Base-by-base conservation (phyloP, 495 filamentous ascomycete genomes). In the Evansstolkia leycettana region DNA sequence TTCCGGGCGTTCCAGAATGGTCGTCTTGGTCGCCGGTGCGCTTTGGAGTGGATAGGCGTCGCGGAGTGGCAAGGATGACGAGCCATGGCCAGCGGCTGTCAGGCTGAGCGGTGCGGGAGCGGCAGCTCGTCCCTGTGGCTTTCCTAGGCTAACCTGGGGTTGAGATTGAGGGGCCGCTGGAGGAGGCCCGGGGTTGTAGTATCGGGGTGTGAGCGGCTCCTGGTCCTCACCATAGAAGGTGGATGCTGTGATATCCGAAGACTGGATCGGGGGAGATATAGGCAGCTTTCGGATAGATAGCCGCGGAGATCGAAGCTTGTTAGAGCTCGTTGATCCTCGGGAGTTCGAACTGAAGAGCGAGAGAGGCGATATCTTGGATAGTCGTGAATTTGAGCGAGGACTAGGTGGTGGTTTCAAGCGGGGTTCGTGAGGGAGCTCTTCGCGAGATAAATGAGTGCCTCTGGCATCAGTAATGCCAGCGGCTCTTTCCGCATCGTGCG, bases 401-500 rank as follows among this genome's bases (percentile, higher is more conserved):
- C 50, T 50, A 29, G 37, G 43, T 1, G 55, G 57, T 18, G 42
- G 42, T 18, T 53, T 47, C 23, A 44, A 19, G 8, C 38, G 54
- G 2, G 43, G 32, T 14, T 39, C 16, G 8, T 55, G 41, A 3
- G 50, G 36, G 20, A n/a, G 18, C 2, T 51, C 50, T 12, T 31
- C 33, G 10, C 47, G 34, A 3, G 53, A 44, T 15, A 43, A 47
- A 34, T 49, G 51, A 24, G 60, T 57, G n/a, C 55, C 54, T 10
- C 57, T 69, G 8, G 59, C 57, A 16, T 50, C 34, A 12, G 48
- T 49, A 27, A 54, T 60, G 2, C 39, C 49, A 1, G 59, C 58
- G 34, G 73, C 62, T 57, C 82, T 81, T 32, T 74, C 73, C 25
- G 75, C 78, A 56, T 92, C 84, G 34, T 89, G 81, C 58, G 83